Percentiles rank a stretch among this genome's conserved stretches.
Conservation (phyloP, 441 rosid genomes). For the Jatropha podagrica region DNA sequence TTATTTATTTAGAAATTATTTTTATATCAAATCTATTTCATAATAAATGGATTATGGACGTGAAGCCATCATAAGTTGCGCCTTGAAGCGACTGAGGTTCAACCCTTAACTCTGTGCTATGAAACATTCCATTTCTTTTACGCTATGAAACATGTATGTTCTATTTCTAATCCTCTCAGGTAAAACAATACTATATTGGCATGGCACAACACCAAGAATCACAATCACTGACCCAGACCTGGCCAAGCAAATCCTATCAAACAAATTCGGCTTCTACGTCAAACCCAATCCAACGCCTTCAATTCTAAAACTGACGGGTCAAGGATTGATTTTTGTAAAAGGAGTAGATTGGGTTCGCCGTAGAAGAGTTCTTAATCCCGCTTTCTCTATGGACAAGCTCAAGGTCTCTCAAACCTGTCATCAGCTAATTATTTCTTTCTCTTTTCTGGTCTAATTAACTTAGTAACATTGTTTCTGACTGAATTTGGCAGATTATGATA, state of each 20-base stretch:
- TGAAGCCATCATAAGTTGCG: too few relatives aligned
- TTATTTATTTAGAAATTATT: too few relatives aligned
- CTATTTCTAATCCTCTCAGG: background rate
- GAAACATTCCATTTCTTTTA: too few relatives aligned
- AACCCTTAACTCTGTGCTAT: too few relatives aligned
- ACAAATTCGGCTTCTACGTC: constrained; percentile 9
- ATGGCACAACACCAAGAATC: constrained; percentile 1
- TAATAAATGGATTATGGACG: too few relatives aligned
- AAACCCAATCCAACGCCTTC: background rate
- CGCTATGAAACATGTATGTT: too few relatives aligned
- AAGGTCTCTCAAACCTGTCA: constrained; percentile 26
- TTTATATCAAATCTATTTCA: too few relatives aligned
- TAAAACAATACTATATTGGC: background rate
- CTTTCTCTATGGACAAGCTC: constrained; percentile 40
- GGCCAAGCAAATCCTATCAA: constrained; percentile 20
- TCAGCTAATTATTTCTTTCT: too few relatives aligned
- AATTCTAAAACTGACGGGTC: background rate
- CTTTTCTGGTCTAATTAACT: background rate
- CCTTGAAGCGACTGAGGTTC: too few relatives aligned
- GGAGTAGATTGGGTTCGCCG: constrained; percentile 47
- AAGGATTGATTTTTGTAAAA: constrained; percentile 8
- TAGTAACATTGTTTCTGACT: background rate
- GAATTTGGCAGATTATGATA: constrained; percentile 28
- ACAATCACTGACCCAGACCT: background rate
- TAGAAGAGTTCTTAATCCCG: constrained; percentile 45